Percentiles rank a stretch among this genome's conserved stretches.
These are phyloP conservation scores for Torulaspora franciscae DNA, from an alignment of 805 yeast genomes.

Conservation along the genomic window DNA sequence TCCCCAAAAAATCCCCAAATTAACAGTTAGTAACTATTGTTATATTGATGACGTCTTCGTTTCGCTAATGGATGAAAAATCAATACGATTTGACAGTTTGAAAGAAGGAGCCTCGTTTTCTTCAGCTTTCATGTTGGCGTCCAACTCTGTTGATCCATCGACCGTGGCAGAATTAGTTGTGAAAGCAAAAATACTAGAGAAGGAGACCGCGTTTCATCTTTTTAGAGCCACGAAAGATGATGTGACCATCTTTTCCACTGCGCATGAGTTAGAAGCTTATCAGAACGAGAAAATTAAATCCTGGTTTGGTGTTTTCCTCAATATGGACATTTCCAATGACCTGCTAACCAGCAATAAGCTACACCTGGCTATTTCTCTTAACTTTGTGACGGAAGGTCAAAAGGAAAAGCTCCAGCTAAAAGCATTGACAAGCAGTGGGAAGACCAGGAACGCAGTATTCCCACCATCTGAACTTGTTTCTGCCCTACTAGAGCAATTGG, in stretches of 20 bases:
- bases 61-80: constrained; percentile 37
- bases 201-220: constrained; percentile 80
- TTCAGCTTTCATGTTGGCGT: constrained; percentile 25
- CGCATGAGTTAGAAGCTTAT: constrained; percentile 57
- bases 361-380: constrained; percentile 47
- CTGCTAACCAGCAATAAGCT: constrained; percentile 39
- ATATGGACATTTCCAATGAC: constrained; percentile 42
- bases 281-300: constrained; percentile 52
- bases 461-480: constrained; percentile 16
- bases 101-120: constrained; percentile 22
- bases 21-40: constrained; percentile 67
- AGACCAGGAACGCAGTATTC: constrained; percentile 5
- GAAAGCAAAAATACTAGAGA: constrained; percentile 72
- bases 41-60: constrained; percentile 52
- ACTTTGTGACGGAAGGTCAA: constrained; percentile 35
- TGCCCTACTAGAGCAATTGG: constrained; percentile 9
- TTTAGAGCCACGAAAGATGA: constrained; percentile 49
- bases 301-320: constrained; percentile 62
- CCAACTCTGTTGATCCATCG: constrained; percentile 47
- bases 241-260: constrained; percentile 54
- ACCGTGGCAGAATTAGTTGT: constrained; percentile 44
- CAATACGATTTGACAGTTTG: constrained; percentile 29
- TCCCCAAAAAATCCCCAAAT: constrained; percentile 54
- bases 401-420: constrained; percentile 17
- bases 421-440: constrained; percentile 13